Conservation (phyloP, 495 filamentous ascomycete species). For the Talaromyces nanjingensis region DNA sequence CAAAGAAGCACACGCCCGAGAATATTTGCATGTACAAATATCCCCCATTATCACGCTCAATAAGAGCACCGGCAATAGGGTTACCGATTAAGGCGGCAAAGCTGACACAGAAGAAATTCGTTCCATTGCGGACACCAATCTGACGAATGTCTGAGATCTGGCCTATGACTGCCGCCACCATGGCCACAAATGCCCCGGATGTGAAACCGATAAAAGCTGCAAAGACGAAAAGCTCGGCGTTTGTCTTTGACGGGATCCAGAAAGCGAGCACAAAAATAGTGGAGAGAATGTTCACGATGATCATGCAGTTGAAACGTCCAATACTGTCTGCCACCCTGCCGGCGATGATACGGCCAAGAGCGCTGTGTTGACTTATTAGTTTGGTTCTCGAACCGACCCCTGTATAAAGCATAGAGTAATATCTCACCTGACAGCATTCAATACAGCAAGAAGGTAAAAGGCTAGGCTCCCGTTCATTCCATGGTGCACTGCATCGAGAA, state of each 20-base stretch:
- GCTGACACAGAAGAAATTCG: conserved; percentile 12
- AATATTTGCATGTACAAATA: neutral
- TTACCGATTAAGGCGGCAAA: conserved; percentile 44
- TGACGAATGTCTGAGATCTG: conserved; percentile 18
- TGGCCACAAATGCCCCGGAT: conserved; percentile 25
- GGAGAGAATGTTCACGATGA: conserved; percentile 15
- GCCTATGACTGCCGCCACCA: conserved; percentile 19
- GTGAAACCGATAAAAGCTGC: conserved; percentile 21
- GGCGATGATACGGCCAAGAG: conserved; percentile 24
- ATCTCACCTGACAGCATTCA: conserved; percentile 61
- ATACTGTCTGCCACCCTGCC: conserved; percentile 21
- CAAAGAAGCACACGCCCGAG: neutral
- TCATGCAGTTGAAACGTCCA: conserved; percentile 28
- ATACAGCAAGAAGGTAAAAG: too few species aligned
- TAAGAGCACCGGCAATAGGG: conserved; percentile 54
- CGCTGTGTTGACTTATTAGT: conserved; percentile 2
- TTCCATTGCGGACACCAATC: conserved; percentile 19
- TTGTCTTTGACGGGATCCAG: conserved; percentile 21
- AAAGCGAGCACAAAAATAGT: conserved; percentile 22
- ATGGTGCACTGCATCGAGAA: too few species aligned
- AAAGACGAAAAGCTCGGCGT: conserved; percentile 14
- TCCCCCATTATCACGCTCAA: neutral
- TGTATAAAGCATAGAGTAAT: neutral
- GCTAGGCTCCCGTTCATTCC: too few species aligned
- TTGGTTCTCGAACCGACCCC: too few species aligned